These are phyloP conservation scores for Didymella pinodella DNA, from an alignment of 2,329 filamentous ascomycete species.

Conservation along the genomic window DNA sequence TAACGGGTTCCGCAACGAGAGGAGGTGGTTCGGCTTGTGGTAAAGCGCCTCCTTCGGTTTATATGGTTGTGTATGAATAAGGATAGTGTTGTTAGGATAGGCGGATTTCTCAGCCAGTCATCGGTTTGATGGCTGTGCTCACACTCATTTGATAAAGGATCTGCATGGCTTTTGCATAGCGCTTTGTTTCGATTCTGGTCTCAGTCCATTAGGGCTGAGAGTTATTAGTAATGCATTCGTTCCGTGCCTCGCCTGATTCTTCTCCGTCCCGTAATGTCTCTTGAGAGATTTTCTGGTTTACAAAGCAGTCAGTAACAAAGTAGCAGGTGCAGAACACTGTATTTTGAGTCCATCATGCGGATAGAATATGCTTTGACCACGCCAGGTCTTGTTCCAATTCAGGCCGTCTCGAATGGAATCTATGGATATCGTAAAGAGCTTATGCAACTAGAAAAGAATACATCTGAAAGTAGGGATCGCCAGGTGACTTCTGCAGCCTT, in stretches of 20 bases:
- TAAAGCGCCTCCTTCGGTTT: neutral
- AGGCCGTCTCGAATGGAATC: constrained; percentile 28
- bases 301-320: neutral
- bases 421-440: constrained; percentile 40
- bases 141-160: constrained; percentile 18
- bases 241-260: neutral
- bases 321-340: neutral
- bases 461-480: neutral
- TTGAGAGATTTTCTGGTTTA: neutral
- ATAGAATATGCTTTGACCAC: constrained; percentile 2
- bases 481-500: neutral
- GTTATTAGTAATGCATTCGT: constrained; percentile 10
- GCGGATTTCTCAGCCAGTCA: constrained; percentile 1
- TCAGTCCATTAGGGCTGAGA: neutral
- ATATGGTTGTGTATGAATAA: constrained; percentile 9
- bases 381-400: constrained; percentile 9
- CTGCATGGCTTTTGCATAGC: constrained; percentile 3
- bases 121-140: constrained; percentile 1
- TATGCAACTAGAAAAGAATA: constrained; percentile 23
- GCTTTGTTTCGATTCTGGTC: constrained; percentile 1
- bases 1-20: constrained; percentile 4
- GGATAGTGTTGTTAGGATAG: neutral
- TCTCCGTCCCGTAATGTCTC: neutral
- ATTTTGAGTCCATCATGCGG: neutral
- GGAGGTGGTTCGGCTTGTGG: constrained; percentile 16